Percentiles rank a stretch among this genome's conserved stretches.
Conservation (phyloP, 2,329 filamentous ascomycete species). For the Chaetomiaceae sp. region DNA sequence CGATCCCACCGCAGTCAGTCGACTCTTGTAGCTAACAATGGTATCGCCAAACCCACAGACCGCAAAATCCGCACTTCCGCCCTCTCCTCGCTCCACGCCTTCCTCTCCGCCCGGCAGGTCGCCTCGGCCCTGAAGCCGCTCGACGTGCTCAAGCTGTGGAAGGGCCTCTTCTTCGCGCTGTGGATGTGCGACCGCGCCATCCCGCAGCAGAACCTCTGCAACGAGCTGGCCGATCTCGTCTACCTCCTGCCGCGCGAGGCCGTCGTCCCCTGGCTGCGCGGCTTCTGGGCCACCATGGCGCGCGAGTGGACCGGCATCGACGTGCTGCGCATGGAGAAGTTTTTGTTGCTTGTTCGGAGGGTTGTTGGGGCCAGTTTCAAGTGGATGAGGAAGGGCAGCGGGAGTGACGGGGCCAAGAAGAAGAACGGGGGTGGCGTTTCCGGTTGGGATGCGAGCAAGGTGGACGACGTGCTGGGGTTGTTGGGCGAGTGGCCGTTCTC, state of each 20-base stretch:
- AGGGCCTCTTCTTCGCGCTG: slow-evolving; percentile 86
- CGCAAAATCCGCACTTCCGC: slow-evolving; percentile 73
- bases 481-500: slow-evolving; percentile 41
- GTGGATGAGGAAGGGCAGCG: slow-evolving; percentile 34
- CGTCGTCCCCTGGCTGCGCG: slow-evolving; percentile 49
- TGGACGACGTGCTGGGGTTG: slow-evolving; percentile 38
- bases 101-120: slow-evolving; percentile 59
- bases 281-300: slow-evolving; percentile 68
- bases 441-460: slow-evolving; percentile 23
- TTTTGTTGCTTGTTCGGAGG: slow-evolving; percentile 75
- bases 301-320: slow-evolving; percentile 68
- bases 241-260: slow-evolving; percentile 50
- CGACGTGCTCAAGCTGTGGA: slow-evolving; percentile 87
- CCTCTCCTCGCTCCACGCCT: slow-evolving; percentile 70
- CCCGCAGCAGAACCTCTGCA: slow-evolving; percentile 80
- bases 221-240: slow-evolving; percentile 69
- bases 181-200: slow-evolving; percentile 90
- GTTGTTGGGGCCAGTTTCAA: slow-evolving; percentile 69
- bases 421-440: slow-evolving; percentile 29
- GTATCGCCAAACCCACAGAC: slow-evolving; percentile 46
- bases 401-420: not conserved
- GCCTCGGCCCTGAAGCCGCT: slow-evolving; percentile 55
- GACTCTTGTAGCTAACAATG: slow-evolving; percentile 1
- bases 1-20: not conserved
- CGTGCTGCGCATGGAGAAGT: slow-evolving; percentile 84